Base-by-base conservation (phyloP, 2,329 filamentous ascomycete species). In the Botrytis squamosa region DNA sequence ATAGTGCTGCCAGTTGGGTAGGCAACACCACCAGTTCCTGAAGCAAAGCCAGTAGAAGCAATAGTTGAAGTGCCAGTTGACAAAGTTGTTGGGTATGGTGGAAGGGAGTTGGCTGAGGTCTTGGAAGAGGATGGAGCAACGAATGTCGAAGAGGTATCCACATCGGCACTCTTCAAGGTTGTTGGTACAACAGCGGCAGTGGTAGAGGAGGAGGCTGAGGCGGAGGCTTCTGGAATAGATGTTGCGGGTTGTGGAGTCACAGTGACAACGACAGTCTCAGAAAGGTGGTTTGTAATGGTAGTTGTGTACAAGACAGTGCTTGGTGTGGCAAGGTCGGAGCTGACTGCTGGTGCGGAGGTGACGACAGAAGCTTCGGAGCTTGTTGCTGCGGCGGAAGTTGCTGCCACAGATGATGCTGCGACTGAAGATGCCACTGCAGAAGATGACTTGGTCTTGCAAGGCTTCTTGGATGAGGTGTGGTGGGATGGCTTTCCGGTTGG, bases 61-160 rank as follows among this genome's bases (percentile, higher is more conserved):
- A 71, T 22, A 38, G 70, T 71, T 2, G 70, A 29, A 16, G 60
- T 38, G 42, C 55, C 42, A 14, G 68, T 70, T n/a, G 40, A 42
- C 10, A 70, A 46, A 33, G 68, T 70, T n/a, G 68, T 70, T 62
- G 68, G 68, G 68, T 70, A 70, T 44, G 68, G 68, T 60, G 68
- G 67, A 38, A 70, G 52, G 33, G 67, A 62, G 40, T 18, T 62
- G 16, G 7, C 52, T 42, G 55, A 16, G 38, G 67, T 29, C 40
- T 70, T 70, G 10, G 67, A 70, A 46, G 67, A 59, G 38, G 67
- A 46, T 44, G 67, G 40, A 36, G 67, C 55, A n/a, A 62, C n/a
- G 38, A 42, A 52, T 52, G 66, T 52, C 20, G 67, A 46, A 6
- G 67, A 70, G 38, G 36, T 29, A 14, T 68, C 65, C 22, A 67